phyloP scores from a whole-genome alignment of 441 rosid species.

The Monsonia emarginata region DNA sequence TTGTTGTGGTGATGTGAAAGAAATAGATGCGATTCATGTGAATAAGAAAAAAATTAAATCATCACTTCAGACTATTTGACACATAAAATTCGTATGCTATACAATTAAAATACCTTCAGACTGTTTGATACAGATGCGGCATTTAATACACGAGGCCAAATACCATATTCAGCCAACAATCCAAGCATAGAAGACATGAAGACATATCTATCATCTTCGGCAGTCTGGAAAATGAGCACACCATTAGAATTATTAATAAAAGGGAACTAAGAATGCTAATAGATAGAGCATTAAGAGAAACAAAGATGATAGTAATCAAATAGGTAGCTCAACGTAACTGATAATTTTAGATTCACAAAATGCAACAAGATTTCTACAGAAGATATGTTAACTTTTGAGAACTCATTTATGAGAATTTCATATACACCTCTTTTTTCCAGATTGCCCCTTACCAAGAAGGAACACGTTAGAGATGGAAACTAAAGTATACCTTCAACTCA shows the following conservation, averaged over 20 bases:
- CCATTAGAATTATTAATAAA: neutral
- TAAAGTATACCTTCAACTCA: constrained; percentile 63
- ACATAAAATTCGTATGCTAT: neutral
- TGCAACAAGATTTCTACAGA: neutral
- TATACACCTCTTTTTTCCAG: neutral
- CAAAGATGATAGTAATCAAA: neutral
- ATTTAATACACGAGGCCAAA: constrained; percentile 62
- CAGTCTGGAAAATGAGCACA: constrained; percentile 38
- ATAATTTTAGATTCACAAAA: neutral
- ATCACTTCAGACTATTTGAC: neutral
- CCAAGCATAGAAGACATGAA: constrained; percentile 84
- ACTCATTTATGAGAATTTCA: neutral
- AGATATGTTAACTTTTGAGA: neutral
- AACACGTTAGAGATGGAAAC: neutral
- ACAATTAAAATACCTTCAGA: constrained; percentile 50
- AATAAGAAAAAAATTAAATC: neutral
- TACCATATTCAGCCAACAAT: constrained; percentile 68
- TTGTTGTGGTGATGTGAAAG: neutral
- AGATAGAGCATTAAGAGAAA: neutral
- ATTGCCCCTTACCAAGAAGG: neutral
- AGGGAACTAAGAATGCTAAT: constrained; percentile 1
- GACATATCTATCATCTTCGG: constrained; percentile 70
- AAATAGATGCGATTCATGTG: neutral
- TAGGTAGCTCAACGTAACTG: neutral
- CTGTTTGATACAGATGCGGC: constrained; percentile 57